phyloP scores from a whole-genome alignment of 768 basidiomycete genomes.

The Naganishia onofrii region DNA sequence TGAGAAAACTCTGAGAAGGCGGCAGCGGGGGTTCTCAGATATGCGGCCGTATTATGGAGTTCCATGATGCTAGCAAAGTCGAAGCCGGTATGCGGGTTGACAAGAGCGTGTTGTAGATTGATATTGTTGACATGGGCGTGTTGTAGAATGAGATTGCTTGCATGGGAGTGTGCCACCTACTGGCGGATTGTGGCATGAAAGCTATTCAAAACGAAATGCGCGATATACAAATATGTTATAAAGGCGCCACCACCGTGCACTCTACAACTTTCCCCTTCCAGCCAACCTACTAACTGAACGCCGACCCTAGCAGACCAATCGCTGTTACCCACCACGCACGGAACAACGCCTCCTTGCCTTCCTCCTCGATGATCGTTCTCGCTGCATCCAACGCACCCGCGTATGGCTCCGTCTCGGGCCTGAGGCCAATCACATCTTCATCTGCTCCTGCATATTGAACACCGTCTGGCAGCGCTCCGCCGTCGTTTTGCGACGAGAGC shows the following conservation, averaged over 20 bases:
- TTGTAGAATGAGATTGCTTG: not conserved
- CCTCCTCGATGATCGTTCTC: constrained; percentile 48
- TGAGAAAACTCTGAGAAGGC: not conserved
- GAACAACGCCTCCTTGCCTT: constrained; percentile 46
- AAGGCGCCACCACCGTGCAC: not conserved
- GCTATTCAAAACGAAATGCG: not conserved
- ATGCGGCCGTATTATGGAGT: not conserved
- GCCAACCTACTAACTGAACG: constrained; percentile 15
- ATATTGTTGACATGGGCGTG: not conserved
- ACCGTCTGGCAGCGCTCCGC: constrained; percentile 41
- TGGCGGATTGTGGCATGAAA: not conserved
- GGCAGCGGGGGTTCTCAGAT: not conserved
- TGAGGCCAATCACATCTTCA: constrained; percentile 51
- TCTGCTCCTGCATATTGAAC: constrained; percentile 45
- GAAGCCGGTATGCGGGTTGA: too few species aligned
- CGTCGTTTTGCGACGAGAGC: constrained; percentile 28
- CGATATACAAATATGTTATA: not conserved
- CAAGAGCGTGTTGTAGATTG: too few species aligned
- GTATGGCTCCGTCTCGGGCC: constrained; percentile 50
- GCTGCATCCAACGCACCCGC: constrained; percentile 45
- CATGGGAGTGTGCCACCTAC: not conserved
- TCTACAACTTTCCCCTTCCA: not conserved
- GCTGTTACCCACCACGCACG: constrained; percentile 51
- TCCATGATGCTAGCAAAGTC: too few species aligned
- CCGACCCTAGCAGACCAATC: constrained; percentile 37